A percentile compares a stretch with the other conserved stretches of the same genome.
phyloP scores from a whole-genome alignment of 148 eudicot species.

The Rhododendron ferrugineum region DNA sequence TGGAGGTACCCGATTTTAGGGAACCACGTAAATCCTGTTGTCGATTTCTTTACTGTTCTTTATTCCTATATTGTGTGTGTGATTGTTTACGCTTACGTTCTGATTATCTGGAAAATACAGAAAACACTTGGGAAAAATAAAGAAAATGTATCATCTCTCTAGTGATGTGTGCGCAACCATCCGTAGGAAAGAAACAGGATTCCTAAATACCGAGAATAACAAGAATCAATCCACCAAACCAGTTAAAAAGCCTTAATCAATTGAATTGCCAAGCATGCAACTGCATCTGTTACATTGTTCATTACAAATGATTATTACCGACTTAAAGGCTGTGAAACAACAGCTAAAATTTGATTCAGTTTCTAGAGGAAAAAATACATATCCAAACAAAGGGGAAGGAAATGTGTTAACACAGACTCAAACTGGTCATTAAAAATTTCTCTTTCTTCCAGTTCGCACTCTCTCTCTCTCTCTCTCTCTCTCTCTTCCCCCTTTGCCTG shows the following conservation, averaged over 20 bases:
- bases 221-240: neutral
- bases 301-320: neutral
- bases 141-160: neutral
- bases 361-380: conserved; percentile 1
- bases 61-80: too few species aligned
- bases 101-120: too few species aligned
- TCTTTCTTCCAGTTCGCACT: neutral
- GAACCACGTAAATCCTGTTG: too few species aligned
- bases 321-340: neutral
- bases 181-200: neutral
- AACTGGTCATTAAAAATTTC: neutral
- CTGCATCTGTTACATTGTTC: neutral
- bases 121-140: too few species aligned
- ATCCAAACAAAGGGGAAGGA: neutral
- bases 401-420: conserved; percentile 13
- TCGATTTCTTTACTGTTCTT: too few species aligned
- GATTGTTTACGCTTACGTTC: too few species aligned
- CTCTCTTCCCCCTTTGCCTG: conserved; percentile 22
- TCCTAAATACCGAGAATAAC: neutral
- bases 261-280: neutral
- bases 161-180: neutral
- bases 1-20: too few species aligned
- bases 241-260: neutral
- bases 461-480: neutral
- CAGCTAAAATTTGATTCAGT: neutral